Percentiles rank a stretch among this genome's conserved stretches.
Evolutionary conservation across 2,329 filamentous ascomycete species (phyloP).

Genomic region (Amauroascus niger): DNA sequence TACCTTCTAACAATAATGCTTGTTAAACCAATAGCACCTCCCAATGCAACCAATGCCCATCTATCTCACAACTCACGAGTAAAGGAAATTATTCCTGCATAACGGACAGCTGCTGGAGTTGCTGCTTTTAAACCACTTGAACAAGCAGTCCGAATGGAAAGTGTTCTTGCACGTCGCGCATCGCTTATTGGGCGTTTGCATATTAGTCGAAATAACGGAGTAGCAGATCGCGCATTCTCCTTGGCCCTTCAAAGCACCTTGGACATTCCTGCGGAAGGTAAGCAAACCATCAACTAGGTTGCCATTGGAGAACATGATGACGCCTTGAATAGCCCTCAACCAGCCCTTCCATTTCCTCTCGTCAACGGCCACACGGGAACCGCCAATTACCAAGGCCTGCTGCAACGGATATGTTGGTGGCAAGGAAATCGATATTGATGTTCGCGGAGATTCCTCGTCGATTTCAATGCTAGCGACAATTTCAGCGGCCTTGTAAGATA

Average conservation of each 20-base stretch:
- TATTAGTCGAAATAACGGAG: slow-evolving; percentile 79
- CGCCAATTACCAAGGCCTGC: slow-evolving; percentile 61
- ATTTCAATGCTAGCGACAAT: slow-evolving; percentile 76
- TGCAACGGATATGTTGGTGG: slow-evolving; percentile 76
- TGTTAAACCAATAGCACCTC: not conserved
- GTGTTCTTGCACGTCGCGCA: slow-evolving; percentile 89
- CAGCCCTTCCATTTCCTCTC: slow-evolving; percentile 90
- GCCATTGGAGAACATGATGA: slow-evolving; percentile 87
- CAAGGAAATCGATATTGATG: slow-evolving; percentile 70
- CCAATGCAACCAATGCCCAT: not conserved
- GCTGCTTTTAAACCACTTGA: slow-evolving; percentile 94
- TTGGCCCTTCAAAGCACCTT: slow-evolving; percentile 81
- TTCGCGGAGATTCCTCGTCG: slow-evolving; percentile 74
- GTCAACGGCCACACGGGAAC: slow-evolving; percentile 75
- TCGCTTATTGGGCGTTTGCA: slow-evolving; percentile 80
- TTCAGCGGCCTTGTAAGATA: slow-evolving; percentile 62
- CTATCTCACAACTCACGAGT: slow-evolving; percentile 33
- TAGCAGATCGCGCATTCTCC: slow-evolving; percentile 96
- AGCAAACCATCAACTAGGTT: slow-evolving; percentile 77
- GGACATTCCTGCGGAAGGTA: slow-evolving; percentile 78
- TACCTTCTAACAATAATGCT: not conserved
- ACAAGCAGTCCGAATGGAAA: slow-evolving; percentile 83
- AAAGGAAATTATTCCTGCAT: slow-evolving; percentile 77
- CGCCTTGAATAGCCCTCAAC: slow-evolving; percentile 78
- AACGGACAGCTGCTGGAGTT: slow-evolving; percentile 86